Conservation (phyloP, 2,329 filamentous ascomycete species). For the Didymella keratinophila region DNA sequence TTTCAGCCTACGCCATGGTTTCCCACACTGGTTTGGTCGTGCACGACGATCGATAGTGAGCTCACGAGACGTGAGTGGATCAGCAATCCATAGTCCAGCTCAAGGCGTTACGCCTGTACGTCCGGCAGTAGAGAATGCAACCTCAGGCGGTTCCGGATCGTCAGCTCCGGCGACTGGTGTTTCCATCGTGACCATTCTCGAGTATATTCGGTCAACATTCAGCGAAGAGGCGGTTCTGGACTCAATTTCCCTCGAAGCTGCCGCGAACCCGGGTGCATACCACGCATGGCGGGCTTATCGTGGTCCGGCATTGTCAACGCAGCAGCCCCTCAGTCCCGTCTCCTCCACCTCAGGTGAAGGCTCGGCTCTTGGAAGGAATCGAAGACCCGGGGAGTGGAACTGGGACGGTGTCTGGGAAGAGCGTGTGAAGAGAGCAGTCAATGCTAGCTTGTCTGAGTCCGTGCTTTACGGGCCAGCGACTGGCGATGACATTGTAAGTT, state of each 20-base stretch:
- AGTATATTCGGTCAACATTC: slow-evolving; percentile 85
- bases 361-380: slow-evolving; percentile 56
- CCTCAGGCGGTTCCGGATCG: slow-evolving; percentile 17
- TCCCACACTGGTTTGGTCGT: slow-evolving; percentile 82
- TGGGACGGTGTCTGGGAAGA: slow-evolving; percentile 98
- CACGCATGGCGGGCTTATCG: slow-evolving; percentile 87
- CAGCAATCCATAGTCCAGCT: slow-evolving; percentile 32
- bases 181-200: slow-evolving; percentile 66
- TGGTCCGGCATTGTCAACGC: slow-evolving; percentile 48
- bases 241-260: slow-evolving; percentile 77
- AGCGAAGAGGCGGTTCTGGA: slow-evolving; percentile 80
- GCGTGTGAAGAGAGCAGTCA: slow-evolving; percentile 80
- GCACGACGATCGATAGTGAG: slow-evolving; percentile 39
- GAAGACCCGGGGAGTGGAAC: slow-evolving; percentile 86
- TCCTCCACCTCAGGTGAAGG: slow-evolving; percentile 24
- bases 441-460: slow-evolving; percentile 78
- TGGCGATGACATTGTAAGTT: slow-evolving; percentile 73
- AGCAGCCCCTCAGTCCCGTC: slow-evolving; percentile 40
- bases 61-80: slow-evolving; percentile 47
- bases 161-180: slow-evolving; percentile 21
- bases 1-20: slow-evolving; percentile 89
- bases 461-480: slow-evolving; percentile 75
- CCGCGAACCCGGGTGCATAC: slow-evolving; percentile 91
- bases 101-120: slow-evolving; percentile 29
- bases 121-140: slow-evolving; percentile 19